Evolutionary conservation across 2,329 filamentous ascomycete genomes (phyloP).

Genomic region (Cladophialophora chaetospira): DNA sequence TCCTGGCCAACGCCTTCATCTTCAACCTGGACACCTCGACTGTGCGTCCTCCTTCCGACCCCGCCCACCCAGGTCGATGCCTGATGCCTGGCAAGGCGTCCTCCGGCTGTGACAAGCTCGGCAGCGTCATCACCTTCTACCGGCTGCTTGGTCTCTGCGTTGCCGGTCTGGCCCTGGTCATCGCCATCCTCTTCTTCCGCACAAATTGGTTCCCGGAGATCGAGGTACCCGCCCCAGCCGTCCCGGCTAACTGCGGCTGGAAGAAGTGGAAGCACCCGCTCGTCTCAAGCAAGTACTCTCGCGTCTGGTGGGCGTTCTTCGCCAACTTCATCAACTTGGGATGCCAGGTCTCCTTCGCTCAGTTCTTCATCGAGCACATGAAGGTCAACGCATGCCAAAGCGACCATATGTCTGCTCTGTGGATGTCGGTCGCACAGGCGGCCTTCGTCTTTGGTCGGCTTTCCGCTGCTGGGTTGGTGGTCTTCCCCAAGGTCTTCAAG

Average conservation of each 20-base stretch:
- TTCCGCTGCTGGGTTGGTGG: conserved; percentile 63
- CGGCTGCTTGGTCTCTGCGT: conserved; percentile 74
- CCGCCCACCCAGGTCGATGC: conserved; percentile 24
- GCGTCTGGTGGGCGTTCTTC: conserved; percentile 72
- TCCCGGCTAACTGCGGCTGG: conserved; percentile 53
- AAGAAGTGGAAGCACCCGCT: conserved; percentile 31
- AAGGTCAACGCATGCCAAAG: conserved; percentile 60
- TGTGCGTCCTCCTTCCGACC: conserved; percentile 17
- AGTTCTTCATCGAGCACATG: conserved; percentile 73
- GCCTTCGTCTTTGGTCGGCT: conserved; percentile 74
- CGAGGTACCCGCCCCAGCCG: conserved; percentile 62
- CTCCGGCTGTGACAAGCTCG: conserved; percentile 49
- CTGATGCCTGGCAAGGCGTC: conserved; percentile 44
- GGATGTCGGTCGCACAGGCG: conserved; percentile 73
- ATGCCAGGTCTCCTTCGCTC: conserved; percentile 61
- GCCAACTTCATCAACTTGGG: conserved; percentile 81
- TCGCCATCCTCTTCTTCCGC: conserved; percentile 54
- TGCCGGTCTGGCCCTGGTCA: conserved; percentile 60
- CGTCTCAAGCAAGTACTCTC: conserved; percentile 62
- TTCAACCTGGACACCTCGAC: conserved; percentile 52
- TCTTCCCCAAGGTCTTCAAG: conserved; percentile 57
- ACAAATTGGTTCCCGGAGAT: conserved; percentile 71
- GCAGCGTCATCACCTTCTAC: conserved; percentile 76
- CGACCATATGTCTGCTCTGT: conserved; percentile 63
- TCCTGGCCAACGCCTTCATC: conserved; percentile 65